phyloP scores from a whole-genome alignment of 768 basidiomycete genomes.

The Calvatia gigantea region DNA sequence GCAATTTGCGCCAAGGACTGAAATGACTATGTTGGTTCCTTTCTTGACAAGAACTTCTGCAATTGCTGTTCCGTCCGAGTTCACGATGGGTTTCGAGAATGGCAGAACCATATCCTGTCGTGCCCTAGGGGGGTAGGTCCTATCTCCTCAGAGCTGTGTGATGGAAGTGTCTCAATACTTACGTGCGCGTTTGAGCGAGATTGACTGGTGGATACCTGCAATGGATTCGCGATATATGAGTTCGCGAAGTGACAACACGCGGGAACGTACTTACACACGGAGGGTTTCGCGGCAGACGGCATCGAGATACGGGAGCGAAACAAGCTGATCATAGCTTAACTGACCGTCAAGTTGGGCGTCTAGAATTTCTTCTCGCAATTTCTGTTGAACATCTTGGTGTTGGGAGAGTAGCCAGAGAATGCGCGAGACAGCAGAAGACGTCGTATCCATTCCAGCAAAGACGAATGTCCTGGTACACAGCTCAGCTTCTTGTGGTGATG shows the following conservation, averaged over 20 bases:
- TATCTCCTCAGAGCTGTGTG: no score
- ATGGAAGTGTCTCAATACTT: constrained; percentile 5
- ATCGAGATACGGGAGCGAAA: constrained; percentile 33
- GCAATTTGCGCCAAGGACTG: not conserved
- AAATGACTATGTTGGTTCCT: constrained; percentile 19
- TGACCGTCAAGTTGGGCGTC: constrained; percentile 22
- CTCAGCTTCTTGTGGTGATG: not conserved
- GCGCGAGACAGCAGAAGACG: constrained; percentile 18
- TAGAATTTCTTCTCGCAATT: constrained; percentile 18
- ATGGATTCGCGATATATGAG: not conserved
- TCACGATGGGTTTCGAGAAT: constrained; percentile 4
- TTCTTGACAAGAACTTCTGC: constrained; percentile 23
- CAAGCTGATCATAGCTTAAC: constrained; percentile 33
- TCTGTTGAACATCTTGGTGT: constrained; percentile 19
- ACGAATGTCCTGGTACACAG: constrained; percentile 19
- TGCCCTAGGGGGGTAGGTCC: no score
- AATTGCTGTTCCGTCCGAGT: constrained; percentile 3
- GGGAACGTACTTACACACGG: constrained; percentile 24
- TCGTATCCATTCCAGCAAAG: constrained; percentile 24
- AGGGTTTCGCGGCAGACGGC: constrained; percentile 38
- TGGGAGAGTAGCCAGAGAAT: constrained; percentile 16
- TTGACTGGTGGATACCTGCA: constrained; percentile 23
- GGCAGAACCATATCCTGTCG: constrained; percentile 19
- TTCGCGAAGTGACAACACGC: not conserved
- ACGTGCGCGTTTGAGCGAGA: constrained; percentile 21